phyloP scores from a whole-genome alignment of 1,284 basidiomycete genomes.

The Cystobasidiaceae sp. region DNA sequence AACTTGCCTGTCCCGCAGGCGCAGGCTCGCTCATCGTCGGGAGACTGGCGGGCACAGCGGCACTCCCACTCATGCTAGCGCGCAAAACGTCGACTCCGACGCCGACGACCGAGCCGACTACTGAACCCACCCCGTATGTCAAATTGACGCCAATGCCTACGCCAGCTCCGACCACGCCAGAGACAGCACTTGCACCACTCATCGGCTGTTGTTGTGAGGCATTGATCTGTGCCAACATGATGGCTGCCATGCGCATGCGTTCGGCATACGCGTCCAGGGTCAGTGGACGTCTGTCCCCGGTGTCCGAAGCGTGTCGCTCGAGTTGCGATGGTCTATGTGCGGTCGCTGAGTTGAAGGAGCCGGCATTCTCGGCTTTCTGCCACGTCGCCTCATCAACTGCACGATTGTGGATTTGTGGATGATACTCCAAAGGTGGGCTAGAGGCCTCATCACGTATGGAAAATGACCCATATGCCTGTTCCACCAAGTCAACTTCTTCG shows the following conservation, averaged over 20 bases:
- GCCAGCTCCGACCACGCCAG: slow-evolving; percentile 42
- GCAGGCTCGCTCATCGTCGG: background rate
- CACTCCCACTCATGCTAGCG: slow-evolving; percentile 28
- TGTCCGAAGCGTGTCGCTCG: background rate
- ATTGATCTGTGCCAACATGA: slow-evolving; percentile 97
- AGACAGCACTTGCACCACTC: slow-evolving; percentile 41
- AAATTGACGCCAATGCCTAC: slow-evolving; percentile 33
- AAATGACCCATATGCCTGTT: slow-evolving; percentile 80
- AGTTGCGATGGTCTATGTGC: background rate
- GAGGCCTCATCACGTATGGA: slow-evolving; percentile 70
- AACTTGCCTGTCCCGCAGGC: background rate
- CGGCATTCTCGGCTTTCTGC: slow-evolving; percentile 32
- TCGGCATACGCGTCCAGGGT: slow-evolving; percentile 92
- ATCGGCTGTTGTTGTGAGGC: slow-evolving; percentile 53
- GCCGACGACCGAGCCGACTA: slow-evolving; percentile 43
- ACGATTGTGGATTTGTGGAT: slow-evolving; percentile 40
- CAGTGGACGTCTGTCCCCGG: slow-evolving; percentile 39
- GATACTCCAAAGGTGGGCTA: slow-evolving; percentile 55
- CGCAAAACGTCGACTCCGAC: slow-evolving; percentile 42
- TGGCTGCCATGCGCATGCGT: slow-evolving; percentile 93
- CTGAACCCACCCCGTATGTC: slow-evolving; percentile 39
- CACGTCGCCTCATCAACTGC: slow-evolving; percentile 43
- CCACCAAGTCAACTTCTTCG: slow-evolving; percentile 92
- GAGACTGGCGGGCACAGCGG: slow-evolving; percentile 27
- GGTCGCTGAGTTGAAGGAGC: background rate